Evolutionary conservation across 148 eudicot species (phyloP), one percentile per base, ranked within the genome.

Genomic region (Spergularia bocconei): DNA sequence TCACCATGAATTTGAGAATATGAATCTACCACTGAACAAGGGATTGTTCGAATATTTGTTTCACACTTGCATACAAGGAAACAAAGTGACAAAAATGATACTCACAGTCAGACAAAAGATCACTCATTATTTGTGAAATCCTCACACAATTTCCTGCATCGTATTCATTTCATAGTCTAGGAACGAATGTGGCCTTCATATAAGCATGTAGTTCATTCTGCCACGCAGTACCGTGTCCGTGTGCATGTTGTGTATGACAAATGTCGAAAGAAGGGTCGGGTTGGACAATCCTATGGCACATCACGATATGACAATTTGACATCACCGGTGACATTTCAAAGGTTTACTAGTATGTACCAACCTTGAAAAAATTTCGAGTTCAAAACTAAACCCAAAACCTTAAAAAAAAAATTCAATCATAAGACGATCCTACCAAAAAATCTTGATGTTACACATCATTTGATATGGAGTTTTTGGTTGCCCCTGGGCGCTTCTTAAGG

Each of bases 11-110:
- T 69, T 13, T 60, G 14, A 51, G 33, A 4, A 20, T 17, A 69
- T 70, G 78, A 75, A 79, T 63, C 53, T 36, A 74, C 17, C 65
- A 62, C 57, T 23, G 3, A 73, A 48, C 11, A 39, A 20, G 73
- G 81, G 67, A 51, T 48, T 23, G 48, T 79, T 72, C 73, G n/a
- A 48, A 57, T 25, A 58, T 13, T 66, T 36, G 11, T 74, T 69
- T 62, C 63, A 79, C 36, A 13, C 44, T 47, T 15, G 36, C 36
- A 29, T 29, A 39, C 48, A 62, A 3, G 1, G 13, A 13, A 56
- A 57, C 23, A 57, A 57, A 9, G 61, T 6, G 61, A 57, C 61
- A 57, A 57, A 57, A 19, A 57, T n/a, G 8, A 57, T 7, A 44
- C 16, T 41, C 14, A 65, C 33, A 29, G 33, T 29, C 33, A 29